Base-by-base conservation (phyloP, 208 protist genomes). In the Phytomonas sp. region DNA sequence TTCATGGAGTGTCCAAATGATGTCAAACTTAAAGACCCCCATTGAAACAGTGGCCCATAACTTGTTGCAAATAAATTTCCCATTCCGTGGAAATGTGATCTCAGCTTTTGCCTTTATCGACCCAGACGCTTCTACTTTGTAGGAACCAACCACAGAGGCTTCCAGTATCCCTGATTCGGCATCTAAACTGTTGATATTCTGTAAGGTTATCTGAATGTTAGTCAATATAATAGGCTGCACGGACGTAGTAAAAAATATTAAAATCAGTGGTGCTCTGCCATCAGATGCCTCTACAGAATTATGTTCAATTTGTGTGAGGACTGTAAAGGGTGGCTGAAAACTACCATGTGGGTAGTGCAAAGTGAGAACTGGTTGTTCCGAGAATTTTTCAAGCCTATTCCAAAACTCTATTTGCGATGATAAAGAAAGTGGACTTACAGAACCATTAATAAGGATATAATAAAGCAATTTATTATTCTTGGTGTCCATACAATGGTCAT, bases 11-110 rank as follows among this genome's bases (percentile, higher is more conserved):
- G 40, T 23, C 40, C 40, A 49, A 49, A 49, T 1, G 40, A 49
- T 12, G 12, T 49, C 40, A 49, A 49, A 49, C 40, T 23, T 49
- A 12, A 19, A 16, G 12, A 16, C 14, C 40, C 40, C 40, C 14
- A 49, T 49, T 49, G 40, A 49, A 49, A 19, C 40, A 49, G 40
- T 49, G 12, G 77, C 80, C 6, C 23, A 49, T 37, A 87, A 61
- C 63, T 69, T 74, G 65, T 42, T 67, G 65, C 81, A 90, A 49
- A 68, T 45, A 49, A 80, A 80, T 61, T 79, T 71, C 23, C 85
- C 85, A 7, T 75, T 67, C n/a, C 76, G 66, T 37, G 73, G 60
- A 40, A 90, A 66, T 23, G 73, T 49, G 29, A 79, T 69, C 23
- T 75, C 68, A 7, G 73, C 56, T 2, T 60, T 12, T 2, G 75